Evolutionary conservation across 2,329 filamentous ascomycete species (phyloP).

Genomic region (Monosporascus sp.): DNA sequence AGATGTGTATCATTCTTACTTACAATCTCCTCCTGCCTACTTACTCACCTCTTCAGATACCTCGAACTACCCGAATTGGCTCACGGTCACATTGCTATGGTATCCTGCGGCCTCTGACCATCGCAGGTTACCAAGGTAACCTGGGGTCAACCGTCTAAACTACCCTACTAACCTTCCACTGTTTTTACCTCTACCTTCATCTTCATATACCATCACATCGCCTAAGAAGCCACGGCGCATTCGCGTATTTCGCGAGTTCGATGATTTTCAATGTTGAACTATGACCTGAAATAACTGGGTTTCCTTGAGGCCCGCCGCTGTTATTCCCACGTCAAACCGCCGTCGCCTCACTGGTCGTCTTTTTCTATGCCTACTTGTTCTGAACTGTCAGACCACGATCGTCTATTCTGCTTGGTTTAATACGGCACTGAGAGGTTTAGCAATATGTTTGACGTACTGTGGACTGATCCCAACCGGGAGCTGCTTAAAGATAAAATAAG

Average conservation of each 20-base stretch:
- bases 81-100: no score
- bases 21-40: neutral
- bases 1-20: neutral
- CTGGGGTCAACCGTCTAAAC: neutral
- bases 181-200: neutral
- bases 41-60: neutral
- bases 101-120: neutral
- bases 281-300: no score
- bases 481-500: slow-evolving; percentile 46
- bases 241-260: no score
- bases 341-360: no score
- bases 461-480: slow-evolving; percentile 51
- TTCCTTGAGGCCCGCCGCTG: no score
- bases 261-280: no score
- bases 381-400: neutral
- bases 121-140: neutral
- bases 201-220: neutral
- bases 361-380: no score
- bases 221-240: no score
- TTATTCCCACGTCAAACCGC: no score
- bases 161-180: no score
- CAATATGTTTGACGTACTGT: slow-evolving; percentile 54
- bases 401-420: neutral
- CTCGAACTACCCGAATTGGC: neutral
- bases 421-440: neutral